phyloP scores from a whole-genome alignment of 495 filamentous ascomycete species.

The Penicillium waksmanii region DNA sequence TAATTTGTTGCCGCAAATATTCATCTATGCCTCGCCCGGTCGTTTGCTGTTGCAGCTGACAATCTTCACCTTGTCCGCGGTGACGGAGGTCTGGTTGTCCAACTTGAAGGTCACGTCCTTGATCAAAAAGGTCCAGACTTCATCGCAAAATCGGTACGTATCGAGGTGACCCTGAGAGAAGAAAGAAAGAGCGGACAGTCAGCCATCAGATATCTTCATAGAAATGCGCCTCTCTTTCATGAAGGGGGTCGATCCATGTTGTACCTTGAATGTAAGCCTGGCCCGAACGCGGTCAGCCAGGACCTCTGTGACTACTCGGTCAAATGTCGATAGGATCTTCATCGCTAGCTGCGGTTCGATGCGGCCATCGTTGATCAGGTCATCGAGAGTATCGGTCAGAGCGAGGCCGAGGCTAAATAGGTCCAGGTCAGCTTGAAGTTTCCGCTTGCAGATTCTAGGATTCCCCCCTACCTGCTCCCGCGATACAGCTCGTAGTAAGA shows the following conservation, averaged over 20 bases:
- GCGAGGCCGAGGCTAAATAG: slow-evolving; percentile 78
- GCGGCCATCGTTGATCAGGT: slow-evolving; percentile 85
- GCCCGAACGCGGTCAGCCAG: slow-evolving; percentile 89
- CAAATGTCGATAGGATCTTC: slow-evolving; percentile 94
- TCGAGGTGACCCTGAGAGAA: slow-evolving; percentile 83
- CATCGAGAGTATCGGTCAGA: slow-evolving; percentile 94
- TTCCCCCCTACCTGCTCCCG: slow-evolving; percentile 77
- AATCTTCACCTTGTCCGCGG: slow-evolving; percentile 91
- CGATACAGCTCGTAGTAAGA: slow-evolving; percentile 95
- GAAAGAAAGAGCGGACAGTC: slow-evolving; percentile 1
- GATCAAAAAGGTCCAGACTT: slow-evolving; percentile 99
- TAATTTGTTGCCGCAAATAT: slow-evolving; percentile 1
- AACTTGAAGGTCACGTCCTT: slow-evolving; percentile 98
- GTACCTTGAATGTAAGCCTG: slow-evolving; percentile 93
- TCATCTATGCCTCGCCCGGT: slow-evolving; percentile 65
- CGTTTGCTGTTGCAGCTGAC: slow-evolving; percentile 93
- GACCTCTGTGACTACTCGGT: slow-evolving; percentile 84
- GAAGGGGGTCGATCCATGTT: slow-evolving; percentile 9
- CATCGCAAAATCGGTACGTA: slow-evolving; percentile 99
- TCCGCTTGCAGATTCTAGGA: not conserved
- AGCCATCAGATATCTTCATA: not conserved
- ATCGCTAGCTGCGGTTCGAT: slow-evolving; percentile 98
- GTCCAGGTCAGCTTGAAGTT: slow-evolving; percentile 20
- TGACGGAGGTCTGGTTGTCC: slow-evolving; percentile 69
- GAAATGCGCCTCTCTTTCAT: not conserved